Percentiles rank a stretch among this genome's conserved stretches.
Evolutionary conservation across 2,329 filamentous ascomycete genomes (phyloP).

Genomic region (Biscogniauxia mediterranea): DNA sequence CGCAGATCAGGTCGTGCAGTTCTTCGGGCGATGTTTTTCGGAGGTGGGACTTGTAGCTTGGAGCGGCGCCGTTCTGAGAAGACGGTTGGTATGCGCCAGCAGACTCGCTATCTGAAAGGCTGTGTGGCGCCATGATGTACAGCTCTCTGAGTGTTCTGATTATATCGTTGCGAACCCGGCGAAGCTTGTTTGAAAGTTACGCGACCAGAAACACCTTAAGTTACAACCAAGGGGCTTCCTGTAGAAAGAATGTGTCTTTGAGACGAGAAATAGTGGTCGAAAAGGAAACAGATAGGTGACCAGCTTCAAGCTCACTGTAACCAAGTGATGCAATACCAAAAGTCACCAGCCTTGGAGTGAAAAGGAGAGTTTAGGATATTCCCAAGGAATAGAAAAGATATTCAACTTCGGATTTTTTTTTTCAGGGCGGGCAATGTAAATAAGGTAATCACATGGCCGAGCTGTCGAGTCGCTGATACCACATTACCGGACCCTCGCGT

Average conservation of each 20-base stretch:
- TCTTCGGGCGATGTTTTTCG: slow-evolving; percentile 56
- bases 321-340: neutral
- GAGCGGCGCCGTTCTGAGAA: slow-evolving; percentile 3
- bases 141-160: slow-evolving; percentile 1
- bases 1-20: slow-evolving; percentile 80
- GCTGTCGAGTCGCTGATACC: neutral
- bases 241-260: neutral
- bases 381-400: neutral
- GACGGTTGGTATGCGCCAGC: neutral
- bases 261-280: neutral
- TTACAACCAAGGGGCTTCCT: neutral
- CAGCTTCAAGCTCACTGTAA: neutral
- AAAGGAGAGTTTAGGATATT: neutral
- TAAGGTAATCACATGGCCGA: slow-evolving; percentile 3
- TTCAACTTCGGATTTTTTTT: neutral
- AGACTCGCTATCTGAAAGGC: slow-evolving; percentile 26
- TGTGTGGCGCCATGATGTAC: slow-evolving; percentile 29
- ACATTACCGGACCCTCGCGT: neutral
- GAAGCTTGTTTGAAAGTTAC: neutral
- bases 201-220: neutral
- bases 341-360: neutral
- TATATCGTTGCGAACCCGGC: neutral
- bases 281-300: neutral
- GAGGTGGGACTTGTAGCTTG: slow-evolving; percentile 41
- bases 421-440: neutral